Conservation (phyloP, 371 early-diverging fungal genomes). For the Mucor circinelloides region DNA sequence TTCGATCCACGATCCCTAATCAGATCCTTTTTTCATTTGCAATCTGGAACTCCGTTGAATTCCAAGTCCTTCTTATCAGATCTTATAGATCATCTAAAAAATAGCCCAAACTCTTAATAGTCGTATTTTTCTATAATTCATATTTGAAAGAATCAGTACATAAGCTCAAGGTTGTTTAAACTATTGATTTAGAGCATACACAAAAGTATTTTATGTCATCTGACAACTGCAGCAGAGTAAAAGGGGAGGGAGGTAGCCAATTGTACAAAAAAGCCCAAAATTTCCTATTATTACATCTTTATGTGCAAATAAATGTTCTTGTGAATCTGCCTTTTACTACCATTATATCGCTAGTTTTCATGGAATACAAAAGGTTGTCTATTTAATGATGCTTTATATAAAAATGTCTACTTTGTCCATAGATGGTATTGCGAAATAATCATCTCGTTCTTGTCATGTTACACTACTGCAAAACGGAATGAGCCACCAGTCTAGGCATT, state of each 20-base stretch:
- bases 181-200: not conserved
- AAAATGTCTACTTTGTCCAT: not conserved
- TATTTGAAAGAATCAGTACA: not conserved
- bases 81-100: slow-evolving; percentile 2
- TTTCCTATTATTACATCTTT: not conserved
- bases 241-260: not conserved
- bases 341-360: not conserved
- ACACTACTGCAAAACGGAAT: not conserved
- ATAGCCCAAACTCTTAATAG: not conserved
- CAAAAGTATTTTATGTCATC: not conserved
- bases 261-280: not conserved
- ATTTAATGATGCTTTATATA: not conserved
- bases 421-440: not conserved
- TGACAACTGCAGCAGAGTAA: not conserved
- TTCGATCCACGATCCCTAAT: not conserved
- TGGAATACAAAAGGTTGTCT: not conserved
- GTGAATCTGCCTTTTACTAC: not conserved
- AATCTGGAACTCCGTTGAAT: not conserved
- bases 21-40: not conserved
- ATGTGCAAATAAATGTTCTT: not conserved
- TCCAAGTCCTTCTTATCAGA: slow-evolving; percentile 3
- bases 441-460: not conserved
- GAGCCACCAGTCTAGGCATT: not conserved
- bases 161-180: not conserved
- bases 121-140: not conserved